Percentiles rank a stretch among this genome's conserved stretches.
phyloP scores from a whole-genome alignment of 495 filamentous ascomycete species.

The Neurospora sp. region DNA sequence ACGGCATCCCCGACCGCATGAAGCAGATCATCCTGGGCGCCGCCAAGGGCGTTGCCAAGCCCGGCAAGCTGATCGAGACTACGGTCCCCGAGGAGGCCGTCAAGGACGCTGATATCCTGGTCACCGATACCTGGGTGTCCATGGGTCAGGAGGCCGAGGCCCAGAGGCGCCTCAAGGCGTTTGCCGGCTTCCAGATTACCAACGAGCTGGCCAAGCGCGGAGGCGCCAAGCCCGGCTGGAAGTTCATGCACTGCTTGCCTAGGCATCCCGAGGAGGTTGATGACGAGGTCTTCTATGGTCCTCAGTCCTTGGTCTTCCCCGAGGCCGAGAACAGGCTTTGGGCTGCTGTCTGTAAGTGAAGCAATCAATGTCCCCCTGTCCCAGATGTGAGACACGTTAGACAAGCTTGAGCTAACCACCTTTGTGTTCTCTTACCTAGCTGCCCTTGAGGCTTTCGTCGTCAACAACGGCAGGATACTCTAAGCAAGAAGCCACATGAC shows the following conservation, averaged over 20 bases:
- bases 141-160: slow-evolving; percentile 93
- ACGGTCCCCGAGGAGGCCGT: slow-evolving; percentile 79
- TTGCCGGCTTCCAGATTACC: slow-evolving; percentile 85
- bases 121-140: slow-evolving; percentile 95
- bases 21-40: slow-evolving; percentile 53
- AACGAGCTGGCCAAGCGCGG: slow-evolving; percentile 69
- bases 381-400: not conserved
- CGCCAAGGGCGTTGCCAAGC: slow-evolving; percentile 39
- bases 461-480: slow-evolving; percentile 66
- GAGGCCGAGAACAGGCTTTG: slow-evolving; percentile 94
- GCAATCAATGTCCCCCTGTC: not conserved
- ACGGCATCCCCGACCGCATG: slow-evolving; percentile 67
- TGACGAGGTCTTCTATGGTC: slow-evolving; percentile 87
- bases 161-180: slow-evolving; percentile 63
- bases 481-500: slow-evolving; percentile 4
- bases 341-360: slow-evolving; percentile 60
- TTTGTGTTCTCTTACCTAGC: slow-evolving; percentile 28
- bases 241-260: slow-evolving; percentile 98
- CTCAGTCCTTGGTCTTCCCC: slow-evolving; percentile 72
- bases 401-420: not conserved
- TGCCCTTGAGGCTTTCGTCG: slow-evolving; percentile 78
- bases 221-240: slow-evolving; percentile 82
- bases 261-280: slow-evolving; percentile 87
- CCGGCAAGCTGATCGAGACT: slow-evolving; percentile 65
- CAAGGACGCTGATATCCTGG: slow-evolving; percentile 76